Evolutionary conservation across 805 yeast genomes (phyloP).

Genomic region (Metschnikowia baotianmanensis): DNA sequence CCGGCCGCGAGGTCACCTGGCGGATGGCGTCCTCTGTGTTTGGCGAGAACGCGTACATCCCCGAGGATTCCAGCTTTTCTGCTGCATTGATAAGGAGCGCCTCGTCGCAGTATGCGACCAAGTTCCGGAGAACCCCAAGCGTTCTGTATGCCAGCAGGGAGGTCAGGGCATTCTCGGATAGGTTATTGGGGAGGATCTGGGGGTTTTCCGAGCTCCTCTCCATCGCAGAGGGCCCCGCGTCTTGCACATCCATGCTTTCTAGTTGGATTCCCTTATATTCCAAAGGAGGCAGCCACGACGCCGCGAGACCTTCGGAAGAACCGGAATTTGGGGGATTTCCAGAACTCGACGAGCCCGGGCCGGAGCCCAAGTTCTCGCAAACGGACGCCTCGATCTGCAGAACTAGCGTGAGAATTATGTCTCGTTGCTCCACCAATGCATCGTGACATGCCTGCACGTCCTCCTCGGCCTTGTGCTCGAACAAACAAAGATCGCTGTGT

Average conservation of each 20-base stretch:
- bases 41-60: slow-evolving; percentile 49
- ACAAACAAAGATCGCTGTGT: slow-evolving; percentile 82
- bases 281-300: slow-evolving; percentile 21
- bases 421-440: slow-evolving; percentile 65
- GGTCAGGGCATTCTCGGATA: too few relatives aligned
- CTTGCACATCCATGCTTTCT: slow-evolving; percentile 1
- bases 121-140: slow-evolving; percentile 53
- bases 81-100: slow-evolving; percentile 68
- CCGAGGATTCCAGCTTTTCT: slow-evolving; percentile 50
- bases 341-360: too few relatives aligned
- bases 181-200: too few relatives aligned
- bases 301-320: too few relatives aligned
- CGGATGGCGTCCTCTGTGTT: slow-evolving; percentile 56
- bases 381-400: too few relatives aligned
- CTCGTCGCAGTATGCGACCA: slow-evolving; percentile 68
- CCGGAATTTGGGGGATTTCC: too few relatives aligned
- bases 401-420: slow-evolving; percentile 47
- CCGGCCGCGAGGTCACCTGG: too few relatives aligned
- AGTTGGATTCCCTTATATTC: slow-evolving; percentile 62
- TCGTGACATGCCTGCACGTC: slow-evolving; percentile 76
- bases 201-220: too few relatives aligned
- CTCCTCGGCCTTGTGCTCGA: slow-evolving; percentile 81
- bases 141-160: too few relatives aligned
- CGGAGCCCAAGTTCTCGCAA: too few relatives aligned
- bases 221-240: slow-evolving; percentile 14